These are phyloP conservation scores for Paecilomyces fulvus DNA, from an alignment of 2,329 filamentous ascomycete species.

Conservation along the genomic window DNA sequence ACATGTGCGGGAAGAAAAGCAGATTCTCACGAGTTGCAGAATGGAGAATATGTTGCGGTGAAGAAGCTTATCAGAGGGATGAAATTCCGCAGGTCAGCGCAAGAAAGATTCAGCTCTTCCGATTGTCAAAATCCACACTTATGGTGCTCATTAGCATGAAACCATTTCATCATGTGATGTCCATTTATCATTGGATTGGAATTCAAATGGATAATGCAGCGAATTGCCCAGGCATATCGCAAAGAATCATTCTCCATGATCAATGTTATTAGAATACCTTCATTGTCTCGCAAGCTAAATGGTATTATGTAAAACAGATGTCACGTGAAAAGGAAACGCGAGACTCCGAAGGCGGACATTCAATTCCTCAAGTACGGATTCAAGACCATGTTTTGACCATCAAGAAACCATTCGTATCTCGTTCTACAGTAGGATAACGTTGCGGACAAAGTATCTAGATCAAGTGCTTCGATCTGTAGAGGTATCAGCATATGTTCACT, in stretches of 20 bases:
- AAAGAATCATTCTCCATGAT: not conserved
- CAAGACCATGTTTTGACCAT: not conserved
- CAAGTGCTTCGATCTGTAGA: conserved; percentile 57
- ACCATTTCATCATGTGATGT: not conserved
- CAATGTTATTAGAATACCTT: not conserved
- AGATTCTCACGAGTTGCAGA: not conserved
- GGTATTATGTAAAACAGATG: not conserved
- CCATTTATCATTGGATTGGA: not conserved
- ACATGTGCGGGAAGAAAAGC: not conserved
- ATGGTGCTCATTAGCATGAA: no score
- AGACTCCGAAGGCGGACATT: not conserved
- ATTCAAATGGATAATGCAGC: not conserved
- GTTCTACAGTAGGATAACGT: conserved; percentile 3
- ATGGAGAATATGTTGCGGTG: not conserved
- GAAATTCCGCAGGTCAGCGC: no score
- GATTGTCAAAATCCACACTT: no score
- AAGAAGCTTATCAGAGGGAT: not conserved
- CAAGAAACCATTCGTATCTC: not conserved
- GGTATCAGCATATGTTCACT: not conserved
- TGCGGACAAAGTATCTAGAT: conserved; percentile 38
- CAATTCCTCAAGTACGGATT: not conserved
- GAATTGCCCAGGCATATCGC: not conserved
- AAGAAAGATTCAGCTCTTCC: no score
- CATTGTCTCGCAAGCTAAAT: not conserved
- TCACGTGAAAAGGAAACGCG: not conserved